Evolutionary conservation across 768 basidiomycete species (phyloP).

Genomic region (Termitomyces bulborhizus): DNA sequence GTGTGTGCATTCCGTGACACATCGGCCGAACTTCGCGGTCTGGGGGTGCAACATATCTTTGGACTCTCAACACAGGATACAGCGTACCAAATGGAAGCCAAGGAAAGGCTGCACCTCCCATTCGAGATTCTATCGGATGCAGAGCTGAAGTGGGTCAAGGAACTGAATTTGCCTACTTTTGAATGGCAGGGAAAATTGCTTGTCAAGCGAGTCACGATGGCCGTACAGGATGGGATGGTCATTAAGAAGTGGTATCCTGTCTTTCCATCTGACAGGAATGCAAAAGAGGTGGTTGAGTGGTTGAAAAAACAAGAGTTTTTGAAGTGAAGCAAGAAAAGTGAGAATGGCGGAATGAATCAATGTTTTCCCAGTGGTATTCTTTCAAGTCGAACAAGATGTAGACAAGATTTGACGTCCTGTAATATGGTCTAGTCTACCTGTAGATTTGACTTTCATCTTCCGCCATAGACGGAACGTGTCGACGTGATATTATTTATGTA

Average conservation of each 20-base stretch:
- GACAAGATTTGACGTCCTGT: neutral
- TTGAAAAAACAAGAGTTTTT: conserved; percentile 7
- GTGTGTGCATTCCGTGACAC: conserved; percentile 18
- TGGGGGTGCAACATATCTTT: conserved; percentile 16
- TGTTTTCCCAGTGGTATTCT: neutral
- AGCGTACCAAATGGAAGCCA: conserved; percentile 16
- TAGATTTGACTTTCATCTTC: neutral
- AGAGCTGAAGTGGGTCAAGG: conserved; percentile 11
- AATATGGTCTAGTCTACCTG: neutral
- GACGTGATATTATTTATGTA: neutral
- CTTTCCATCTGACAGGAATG: conserved; percentile 15
- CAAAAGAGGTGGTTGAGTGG: conserved; percentile 15
- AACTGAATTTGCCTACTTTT: conserved; percentile 14
- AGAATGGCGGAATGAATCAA: neutral
- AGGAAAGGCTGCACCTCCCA: conserved; percentile 17
- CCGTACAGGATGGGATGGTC: conserved; percentile 14
- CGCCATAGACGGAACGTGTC: neutral
- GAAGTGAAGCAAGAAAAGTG: neutral
- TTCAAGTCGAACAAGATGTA: neutral
- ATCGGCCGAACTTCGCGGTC: conserved; percentile 10
- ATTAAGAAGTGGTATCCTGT: conserved; percentile 17
- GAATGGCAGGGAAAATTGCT: conserved; percentile 15
- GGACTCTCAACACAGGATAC: conserved; percentile 18
- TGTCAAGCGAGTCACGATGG: conserved; percentile 14
- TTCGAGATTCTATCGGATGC: conserved; percentile 16